Conservation (phyloP, 1,284 basidiomycete genomes). For the Fomitopsis pinicola region DNA sequence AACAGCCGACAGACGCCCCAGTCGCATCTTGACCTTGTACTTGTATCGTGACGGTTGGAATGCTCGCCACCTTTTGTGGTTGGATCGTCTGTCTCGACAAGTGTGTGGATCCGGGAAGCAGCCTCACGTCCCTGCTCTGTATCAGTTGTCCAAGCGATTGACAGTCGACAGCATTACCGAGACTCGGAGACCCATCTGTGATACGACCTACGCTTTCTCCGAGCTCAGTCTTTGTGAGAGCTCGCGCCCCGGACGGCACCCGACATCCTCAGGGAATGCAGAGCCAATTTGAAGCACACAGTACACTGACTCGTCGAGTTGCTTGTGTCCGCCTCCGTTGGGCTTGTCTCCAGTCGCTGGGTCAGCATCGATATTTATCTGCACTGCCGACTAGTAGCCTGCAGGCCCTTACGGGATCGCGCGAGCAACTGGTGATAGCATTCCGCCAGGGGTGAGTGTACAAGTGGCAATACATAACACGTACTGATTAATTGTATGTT, state of each 20-base stretch:
- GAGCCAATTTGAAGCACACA: too few relatives aligned
- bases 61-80: not conserved
- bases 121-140: not conserved
- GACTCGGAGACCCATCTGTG: too few relatives aligned
- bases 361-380: not conserved
- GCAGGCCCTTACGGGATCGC: not conserved
- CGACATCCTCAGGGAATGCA: too few relatives aligned
- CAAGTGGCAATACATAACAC: not conserved
- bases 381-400: not conserved
- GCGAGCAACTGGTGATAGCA: not conserved
- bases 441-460: not conserved
- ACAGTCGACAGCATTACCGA: not conserved
- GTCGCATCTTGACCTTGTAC: not conserved
- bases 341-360: too few relatives aligned
- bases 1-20: not conserved
- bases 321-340: too few relatives aligned
- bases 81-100: not conserved
- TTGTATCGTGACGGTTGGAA: not conserved
- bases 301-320: too few relatives aligned
- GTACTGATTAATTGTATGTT: not conserved
- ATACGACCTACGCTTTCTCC: too few relatives aligned
- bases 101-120: not conserved
- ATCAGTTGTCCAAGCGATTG: not conserved
- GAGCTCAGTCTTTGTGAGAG: too few relatives aligned
- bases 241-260: too few relatives aligned